Conservation (phyloP, 129 eudicot genomes). For the Ambrosia trifida region DNA sequence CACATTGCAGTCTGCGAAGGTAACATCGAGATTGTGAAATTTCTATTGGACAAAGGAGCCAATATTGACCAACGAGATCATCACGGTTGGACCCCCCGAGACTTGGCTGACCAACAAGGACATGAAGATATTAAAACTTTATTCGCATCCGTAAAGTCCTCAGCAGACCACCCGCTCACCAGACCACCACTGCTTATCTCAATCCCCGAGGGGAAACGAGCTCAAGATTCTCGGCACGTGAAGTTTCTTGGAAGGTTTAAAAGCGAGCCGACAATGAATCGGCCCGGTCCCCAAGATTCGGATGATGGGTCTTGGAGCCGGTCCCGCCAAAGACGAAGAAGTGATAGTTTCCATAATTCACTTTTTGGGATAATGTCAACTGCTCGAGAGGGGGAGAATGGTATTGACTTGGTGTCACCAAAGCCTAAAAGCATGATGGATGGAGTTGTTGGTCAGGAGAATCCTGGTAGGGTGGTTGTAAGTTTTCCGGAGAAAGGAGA, state of each 20-base stretch:
- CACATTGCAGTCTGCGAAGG: slow-evolving; percentile 88
- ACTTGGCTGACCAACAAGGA: slow-evolving; percentile 92
- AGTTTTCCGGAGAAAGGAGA: slow-evolving; percentile 76
- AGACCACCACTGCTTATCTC: slow-evolving; percentile 33
- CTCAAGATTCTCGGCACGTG: slow-evolving; percentile 27
- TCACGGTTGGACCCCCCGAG: slow-evolving; percentile 80
- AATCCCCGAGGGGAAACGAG: slow-evolving; percentile 45
- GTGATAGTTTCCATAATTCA: slow-evolving; percentile 64
- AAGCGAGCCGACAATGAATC: slow-evolving; percentile 65
- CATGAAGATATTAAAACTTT: slow-evolving; percentile 74
- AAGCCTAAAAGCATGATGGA: slow-evolving; percentile 32
- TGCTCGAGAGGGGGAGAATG: slow-evolving; percentile 42
- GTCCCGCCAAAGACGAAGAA: slow-evolving; percentile 53
- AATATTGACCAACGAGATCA: slow-evolving; percentile 49
- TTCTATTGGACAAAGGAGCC: slow-evolving; percentile 65
- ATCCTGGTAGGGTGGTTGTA: slow-evolving; percentile 57
- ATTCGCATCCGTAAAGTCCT: slow-evolving; percentile 38
- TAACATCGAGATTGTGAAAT: slow-evolving; percentile 62
- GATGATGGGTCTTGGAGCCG: slow-evolving; percentile 42
- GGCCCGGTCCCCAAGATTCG: slow-evolving; percentile 32
- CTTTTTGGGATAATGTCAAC: slow-evolving; percentile 84
- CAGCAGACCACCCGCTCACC: slow-evolving; percentile 15
- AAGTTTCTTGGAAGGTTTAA: slow-evolving; percentile 63
- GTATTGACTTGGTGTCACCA: slow-evolving; percentile 43
- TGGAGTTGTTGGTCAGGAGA: slow-evolving; percentile 14